Evolutionary conservation across 805 yeast species (phyloP).

Genomic region (Cyberlindnera euphorbiae): DNA sequence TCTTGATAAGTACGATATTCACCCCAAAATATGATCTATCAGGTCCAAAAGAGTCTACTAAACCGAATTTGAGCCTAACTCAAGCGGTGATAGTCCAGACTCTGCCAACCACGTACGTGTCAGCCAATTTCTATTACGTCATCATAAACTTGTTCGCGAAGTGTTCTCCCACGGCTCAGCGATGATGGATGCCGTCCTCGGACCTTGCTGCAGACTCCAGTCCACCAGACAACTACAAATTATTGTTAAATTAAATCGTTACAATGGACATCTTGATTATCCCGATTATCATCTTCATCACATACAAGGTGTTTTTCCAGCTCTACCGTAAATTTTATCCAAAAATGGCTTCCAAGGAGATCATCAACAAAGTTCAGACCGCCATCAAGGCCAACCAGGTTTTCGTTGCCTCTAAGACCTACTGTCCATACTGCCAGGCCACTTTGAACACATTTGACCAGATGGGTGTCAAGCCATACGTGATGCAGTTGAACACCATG

Average conservation of each 20-base stretch:
- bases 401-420: conserved; percentile 77
- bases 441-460: conserved; percentile 36
- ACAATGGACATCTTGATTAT: conserved; percentile 1
- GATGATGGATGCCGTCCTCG: too few species aligned
- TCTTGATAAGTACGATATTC: too few species aligned
- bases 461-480: conserved; percentile 41
- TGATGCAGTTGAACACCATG: conserved; percentile 42
- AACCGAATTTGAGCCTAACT: too few species aligned
- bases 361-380: conserved; percentile 51
- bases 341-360: conserved; percentile 55
- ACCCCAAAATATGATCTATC: too few species aligned
- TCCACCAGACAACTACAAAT: background rate
- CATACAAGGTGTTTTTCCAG: conserved; percentile 1
- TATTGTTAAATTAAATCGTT: too few species aligned
- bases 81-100: too few species aligned
- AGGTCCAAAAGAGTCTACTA: too few species aligned
- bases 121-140: too few species aligned
- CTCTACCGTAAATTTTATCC: conserved; percentile 9
- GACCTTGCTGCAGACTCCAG: too few species aligned
- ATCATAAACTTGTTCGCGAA: too few species aligned
- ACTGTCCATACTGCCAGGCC: conserved; percentile 62
- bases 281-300: background rate
- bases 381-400: conserved; percentile 62
- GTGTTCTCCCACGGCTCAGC: too few species aligned
- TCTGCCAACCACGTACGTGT: too few species aligned